These are phyloP conservation scores for Raphidocelis subcapitata DNA, from an alignment of 139 green algal genomes.

Conservation along the genomic window DNA sequence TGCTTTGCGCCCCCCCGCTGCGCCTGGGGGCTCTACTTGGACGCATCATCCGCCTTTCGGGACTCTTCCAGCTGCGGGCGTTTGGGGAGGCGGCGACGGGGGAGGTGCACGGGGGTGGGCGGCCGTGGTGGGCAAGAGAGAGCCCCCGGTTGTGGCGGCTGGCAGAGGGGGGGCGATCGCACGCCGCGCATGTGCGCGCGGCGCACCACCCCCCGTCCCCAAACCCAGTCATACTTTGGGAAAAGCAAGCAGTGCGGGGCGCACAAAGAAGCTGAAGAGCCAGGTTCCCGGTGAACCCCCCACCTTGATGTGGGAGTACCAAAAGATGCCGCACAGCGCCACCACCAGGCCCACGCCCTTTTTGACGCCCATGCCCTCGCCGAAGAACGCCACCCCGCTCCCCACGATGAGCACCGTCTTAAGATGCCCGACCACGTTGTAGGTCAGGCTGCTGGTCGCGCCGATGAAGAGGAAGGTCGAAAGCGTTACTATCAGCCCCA, in stretches of 20 bases:
- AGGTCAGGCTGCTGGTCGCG: conserved; percentile 64
- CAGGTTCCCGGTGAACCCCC: neutral
- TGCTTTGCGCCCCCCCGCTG: too few species aligned
- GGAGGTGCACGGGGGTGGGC: too few species aligned
- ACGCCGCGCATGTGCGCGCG: neutral
- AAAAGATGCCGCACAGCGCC: conserved; percentile 68
- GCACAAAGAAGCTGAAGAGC: neutral
- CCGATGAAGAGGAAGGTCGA: conserved; percentile 79
- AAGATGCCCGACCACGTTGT: conserved; percentile 73
- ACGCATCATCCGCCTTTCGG: too few species aligned
- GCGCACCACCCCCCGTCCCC: neutral
- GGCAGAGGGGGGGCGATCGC: neutral
- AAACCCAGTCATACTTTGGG: neutral
- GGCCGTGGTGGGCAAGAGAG: too few species aligned
- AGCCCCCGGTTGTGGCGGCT: neutral
- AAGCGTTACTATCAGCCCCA: conserved; percentile 61
- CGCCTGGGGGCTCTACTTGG: too few species aligned
- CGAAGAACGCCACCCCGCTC: conserved; percentile 67
- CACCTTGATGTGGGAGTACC: conserved; percentile 39
- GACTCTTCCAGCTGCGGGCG: too few species aligned
- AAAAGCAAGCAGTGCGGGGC: neutral
- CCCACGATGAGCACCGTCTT: conserved; percentile 73
- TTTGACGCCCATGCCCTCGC: conserved; percentile 40
- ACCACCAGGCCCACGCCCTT: conserved; percentile 59
- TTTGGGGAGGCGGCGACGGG: too few species aligned